A percentile compares a stretch with the other conserved stretches of the same genome.
phyloP scores from a whole-genome alignment of 306 rosid genomes.

The Chamaecrista fasciculata region DNA sequence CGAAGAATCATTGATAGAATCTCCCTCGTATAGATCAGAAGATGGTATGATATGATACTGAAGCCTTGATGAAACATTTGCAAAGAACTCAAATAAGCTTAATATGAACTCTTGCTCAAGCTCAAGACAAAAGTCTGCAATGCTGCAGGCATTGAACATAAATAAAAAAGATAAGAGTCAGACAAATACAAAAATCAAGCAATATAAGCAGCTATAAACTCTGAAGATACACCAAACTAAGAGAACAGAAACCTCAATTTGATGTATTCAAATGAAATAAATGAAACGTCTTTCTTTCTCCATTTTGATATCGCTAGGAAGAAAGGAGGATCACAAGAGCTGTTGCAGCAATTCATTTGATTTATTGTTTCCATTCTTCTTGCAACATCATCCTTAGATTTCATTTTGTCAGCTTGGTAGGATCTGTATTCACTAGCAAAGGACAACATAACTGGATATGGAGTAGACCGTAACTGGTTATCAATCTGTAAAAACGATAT shows the following conservation, averaged over 20 bases:
- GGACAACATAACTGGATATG: slow-evolving; percentile 87
- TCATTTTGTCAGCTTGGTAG: slow-evolving; percentile 38
- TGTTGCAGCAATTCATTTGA: slow-evolving; percentile 42
- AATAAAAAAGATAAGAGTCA: slow-evolving; percentile 16
- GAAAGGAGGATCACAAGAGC: slow-evolving; percentile 58
- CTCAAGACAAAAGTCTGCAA: slow-evolving; percentile 86
- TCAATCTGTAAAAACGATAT: slow-evolving; percentile 78
- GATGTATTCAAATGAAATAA: slow-evolving; percentile 85
- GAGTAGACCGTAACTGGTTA: slow-evolving; percentile 85
- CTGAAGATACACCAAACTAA: slow-evolving; percentile 20
- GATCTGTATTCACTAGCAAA: slow-evolving; percentile 57
- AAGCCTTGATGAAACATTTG: slow-evolving; percentile 58
- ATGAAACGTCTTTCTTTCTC: slow-evolving; percentile 83
- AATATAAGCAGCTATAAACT: background rate
- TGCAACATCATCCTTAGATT: slow-evolving; percentile 43
- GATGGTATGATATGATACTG: slow-evolving; percentile 46
- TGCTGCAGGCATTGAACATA: slow-evolving; percentile 58
- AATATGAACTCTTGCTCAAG: slow-evolving; percentile 89
- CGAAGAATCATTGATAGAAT: slow-evolving; percentile 38
- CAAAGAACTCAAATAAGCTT: slow-evolving; percentile 73
- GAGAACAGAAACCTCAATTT: slow-evolving; percentile 63
- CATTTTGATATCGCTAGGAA: slow-evolving; percentile 78
- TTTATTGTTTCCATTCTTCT: slow-evolving; percentile 42
- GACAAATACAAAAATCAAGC: slow-evolving; percentile 4
- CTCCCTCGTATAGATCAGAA: slow-evolving; percentile 43